These are phyloP conservation scores for Plasmodium fragile DNA, from an alignment of 169 alveolate genomes.

Conservation along the genomic window DNA sequence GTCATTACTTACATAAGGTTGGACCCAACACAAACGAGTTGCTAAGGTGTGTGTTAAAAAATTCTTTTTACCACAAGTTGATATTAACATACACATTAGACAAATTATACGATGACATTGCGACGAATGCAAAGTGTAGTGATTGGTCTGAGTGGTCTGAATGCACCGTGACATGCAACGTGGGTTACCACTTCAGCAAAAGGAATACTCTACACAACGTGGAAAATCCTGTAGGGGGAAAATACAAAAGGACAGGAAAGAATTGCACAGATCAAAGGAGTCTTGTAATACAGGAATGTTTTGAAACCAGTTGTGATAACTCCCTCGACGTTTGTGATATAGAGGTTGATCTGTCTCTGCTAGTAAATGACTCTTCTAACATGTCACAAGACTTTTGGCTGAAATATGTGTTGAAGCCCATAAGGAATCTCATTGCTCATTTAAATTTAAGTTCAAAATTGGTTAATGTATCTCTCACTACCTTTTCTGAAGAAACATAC, in stretches of 20 bases:
- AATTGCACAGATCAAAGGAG: slow-evolving; percentile 51
- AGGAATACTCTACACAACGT: not conserved
- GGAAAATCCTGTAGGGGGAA: not conserved
- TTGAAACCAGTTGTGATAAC: slow-evolving; percentile 46
- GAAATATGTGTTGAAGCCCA: slow-evolving; percentile 10
- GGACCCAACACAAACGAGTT: slow-evolving; percentile 72
- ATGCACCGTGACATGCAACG: slow-evolving; percentile 45
- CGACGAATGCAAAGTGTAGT: slow-evolving; percentile 52
- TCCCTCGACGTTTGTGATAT: slow-evolving; percentile 53
- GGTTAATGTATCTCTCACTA: slow-evolving; percentile 29
- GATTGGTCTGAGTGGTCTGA: slow-evolving; percentile 50
- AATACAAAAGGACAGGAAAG: slow-evolving; percentile 67
- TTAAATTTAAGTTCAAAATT: slow-evolving; percentile 29
- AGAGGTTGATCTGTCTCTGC: slow-evolving; percentile 24
- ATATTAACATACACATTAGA: not conserved
- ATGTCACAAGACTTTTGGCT: slow-evolving; percentile 26
- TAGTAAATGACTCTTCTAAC: slow-evolving; percentile 36
- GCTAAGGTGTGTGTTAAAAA: slow-evolving; percentile 45
- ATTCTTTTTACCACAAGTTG: not conserved
- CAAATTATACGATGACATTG: slow-evolving; percentile 41
- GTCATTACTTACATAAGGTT: slow-evolving; percentile 39
- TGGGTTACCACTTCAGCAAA: slow-evolving; percentile 17
- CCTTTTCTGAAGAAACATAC: slow-evolving; percentile 15
- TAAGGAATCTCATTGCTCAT: slow-evolving; percentile 25
- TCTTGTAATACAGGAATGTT: slow-evolving; percentile 28